Conservation (phyloP, 345 rosid species). For the Arabis alpina region DNA sequence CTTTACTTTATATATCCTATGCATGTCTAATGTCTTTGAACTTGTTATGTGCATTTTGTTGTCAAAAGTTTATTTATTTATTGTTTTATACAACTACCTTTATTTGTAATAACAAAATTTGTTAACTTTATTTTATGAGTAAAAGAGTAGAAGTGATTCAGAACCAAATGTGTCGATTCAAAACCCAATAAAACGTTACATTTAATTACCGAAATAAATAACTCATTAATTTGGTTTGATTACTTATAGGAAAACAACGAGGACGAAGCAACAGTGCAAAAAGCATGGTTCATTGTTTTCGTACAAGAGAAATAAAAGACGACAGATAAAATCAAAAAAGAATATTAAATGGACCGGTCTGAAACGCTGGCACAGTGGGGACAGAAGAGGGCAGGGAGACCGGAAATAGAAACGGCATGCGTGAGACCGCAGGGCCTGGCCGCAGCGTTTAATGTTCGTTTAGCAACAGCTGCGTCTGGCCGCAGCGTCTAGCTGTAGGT, state of each 20-base stretch:
- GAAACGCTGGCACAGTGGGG: conserved; percentile 39
- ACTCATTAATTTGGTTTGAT: not conserved
- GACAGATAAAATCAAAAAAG: conserved; percentile 13
- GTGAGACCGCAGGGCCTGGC: no score
- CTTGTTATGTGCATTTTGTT: no score
- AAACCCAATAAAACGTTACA: not conserved
- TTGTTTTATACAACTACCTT: no score
- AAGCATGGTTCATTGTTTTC: conserved; percentile 31
- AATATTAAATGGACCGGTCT: conserved; percentile 14
- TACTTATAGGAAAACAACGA: conserved; percentile 14
- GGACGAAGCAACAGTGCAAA: conserved; percentile 26
- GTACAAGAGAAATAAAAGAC: conserved; percentile 30
- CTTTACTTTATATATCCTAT: no score
- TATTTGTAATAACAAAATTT: no score
- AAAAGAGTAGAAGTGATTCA: no score
- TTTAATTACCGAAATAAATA: not conserved
- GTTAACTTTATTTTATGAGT: no score
- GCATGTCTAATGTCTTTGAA: no score
- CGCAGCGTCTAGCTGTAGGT: no score
- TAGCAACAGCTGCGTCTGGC: no score
- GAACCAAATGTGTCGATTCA: not conserved
- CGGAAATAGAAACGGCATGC: conserved; percentile 42
- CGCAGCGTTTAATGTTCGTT: no score
- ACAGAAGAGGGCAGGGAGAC: conserved; percentile 21
- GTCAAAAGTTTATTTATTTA: no score